A percentile compares a stretch with the other conserved stretches of the same genome.
Evolutionary conservation across 306 rosid genomes (phyloP).

Genomic region (Inga oerstediana): DNA sequence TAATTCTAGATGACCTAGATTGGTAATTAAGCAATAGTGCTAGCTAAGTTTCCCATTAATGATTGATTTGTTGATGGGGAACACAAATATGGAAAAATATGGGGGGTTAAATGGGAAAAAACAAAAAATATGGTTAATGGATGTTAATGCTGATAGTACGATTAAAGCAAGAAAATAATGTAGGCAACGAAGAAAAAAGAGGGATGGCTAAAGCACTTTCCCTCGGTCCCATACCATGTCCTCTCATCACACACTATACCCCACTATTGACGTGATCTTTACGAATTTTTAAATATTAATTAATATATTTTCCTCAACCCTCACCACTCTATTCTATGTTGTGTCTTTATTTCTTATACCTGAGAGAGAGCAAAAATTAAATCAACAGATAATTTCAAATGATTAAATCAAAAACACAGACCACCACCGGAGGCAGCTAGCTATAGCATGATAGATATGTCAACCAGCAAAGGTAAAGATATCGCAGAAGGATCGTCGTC

Average conservation of each 20-base stretch:
- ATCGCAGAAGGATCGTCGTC: slow-evolving; percentile 48
- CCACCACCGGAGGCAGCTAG: neutral
- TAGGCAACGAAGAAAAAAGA: slow-evolving; percentile 49
- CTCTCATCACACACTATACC: slow-evolving; percentile 34
- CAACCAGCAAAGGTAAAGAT: slow-evolving; percentile 54
- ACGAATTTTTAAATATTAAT: neutral
- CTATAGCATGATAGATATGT: slow-evolving; percentile 32
- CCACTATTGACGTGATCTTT: slow-evolving; percentile 52
- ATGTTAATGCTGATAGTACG: slow-evolving; percentile 50
- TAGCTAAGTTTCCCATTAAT: slow-evolving; percentile 48
- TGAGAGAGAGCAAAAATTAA: neutral
- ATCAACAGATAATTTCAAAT: slow-evolving; percentile 38
- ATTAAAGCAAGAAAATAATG: slow-evolving; percentile 63
- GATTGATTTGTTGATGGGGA: slow-evolving; percentile 50
- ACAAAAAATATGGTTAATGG: slow-evolving; percentile 45
- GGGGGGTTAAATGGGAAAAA: neutral
- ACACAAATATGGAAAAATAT: slow-evolving; percentile 40
- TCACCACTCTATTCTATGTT: slow-evolving; percentile 35
- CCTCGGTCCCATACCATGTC: slow-evolving; percentile 59
- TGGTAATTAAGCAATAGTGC: slow-evolving; percentile 42
- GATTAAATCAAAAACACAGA: slow-evolving; percentile 21
- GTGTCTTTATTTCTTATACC: neutral
- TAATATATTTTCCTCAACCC: slow-evolving; percentile 6
- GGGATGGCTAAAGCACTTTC: slow-evolving; percentile 50
- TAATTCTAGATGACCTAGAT: slow-evolving; percentile 38